Percentiles rank a stretch among this genome's conserved stretches.
phyloP scores from a whole-genome alignment of 208 protist species.

The Acanthamoeba polyphaga region DNA sequence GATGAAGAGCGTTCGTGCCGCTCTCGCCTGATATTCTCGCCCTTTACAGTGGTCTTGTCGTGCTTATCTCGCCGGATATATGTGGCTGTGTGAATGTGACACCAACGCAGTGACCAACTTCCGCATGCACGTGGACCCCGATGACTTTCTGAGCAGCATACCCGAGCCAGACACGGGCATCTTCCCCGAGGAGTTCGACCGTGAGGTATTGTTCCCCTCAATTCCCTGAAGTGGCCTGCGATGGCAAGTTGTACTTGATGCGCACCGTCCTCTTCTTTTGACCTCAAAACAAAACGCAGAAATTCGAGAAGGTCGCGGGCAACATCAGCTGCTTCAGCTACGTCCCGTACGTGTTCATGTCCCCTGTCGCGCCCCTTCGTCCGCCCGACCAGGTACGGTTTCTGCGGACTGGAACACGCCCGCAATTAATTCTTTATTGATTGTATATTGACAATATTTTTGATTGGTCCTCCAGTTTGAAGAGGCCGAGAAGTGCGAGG shows the following conservation, averaged over 20 bases:
- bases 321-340: slow-evolving; percentile 21
- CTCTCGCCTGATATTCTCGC: background rate
- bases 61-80: background rate
- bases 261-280: background rate
- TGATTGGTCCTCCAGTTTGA: slow-evolving; percentile 28
- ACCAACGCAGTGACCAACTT: background rate
- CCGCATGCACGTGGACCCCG: background rate
- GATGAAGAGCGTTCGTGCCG: slow-evolving; percentile 42
- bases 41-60: background rate
- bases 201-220: background rate
- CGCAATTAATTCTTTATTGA: background rate
- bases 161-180: slow-evolving; percentile 50
- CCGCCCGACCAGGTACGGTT: slow-evolving; percentile 17
- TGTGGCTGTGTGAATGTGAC: background rate
- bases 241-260: background rate
- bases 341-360: slow-evolving; percentile 49
- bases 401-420: background rate
- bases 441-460: background rate
- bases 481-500: slow-evolving; percentile 58
- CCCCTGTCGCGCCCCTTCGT: slow-evolving; percentile 1
- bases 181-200: slow-evolving; percentile 49
- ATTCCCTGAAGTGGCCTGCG: background rate
- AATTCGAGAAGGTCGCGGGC: slow-evolving; percentile 46
- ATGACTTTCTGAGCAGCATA: slow-evolving; percentile 38
- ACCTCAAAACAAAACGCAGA: background rate